Evolutionary conservation across 2,329 filamentous ascomycete genomes (phyloP).

Genomic region (Alternaria sp.): DNA sequence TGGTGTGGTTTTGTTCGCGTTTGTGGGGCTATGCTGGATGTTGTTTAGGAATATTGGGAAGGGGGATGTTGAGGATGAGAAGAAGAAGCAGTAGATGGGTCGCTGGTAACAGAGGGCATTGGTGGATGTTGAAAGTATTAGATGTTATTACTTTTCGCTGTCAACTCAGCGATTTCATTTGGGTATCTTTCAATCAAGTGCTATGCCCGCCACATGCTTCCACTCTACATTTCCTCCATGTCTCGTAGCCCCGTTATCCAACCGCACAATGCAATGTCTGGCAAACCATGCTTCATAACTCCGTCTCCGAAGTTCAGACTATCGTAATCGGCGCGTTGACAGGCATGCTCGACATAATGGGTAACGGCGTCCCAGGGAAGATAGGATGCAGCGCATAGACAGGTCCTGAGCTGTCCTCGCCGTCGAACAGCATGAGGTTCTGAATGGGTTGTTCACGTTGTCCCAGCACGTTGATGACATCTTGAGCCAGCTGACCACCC

Average conservation of each 20-base stretch:
- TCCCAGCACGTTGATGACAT: conserved; percentile 95
- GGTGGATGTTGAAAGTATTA: neutral
- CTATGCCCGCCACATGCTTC: neutral
- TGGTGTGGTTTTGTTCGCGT: conserved; percentile 51
- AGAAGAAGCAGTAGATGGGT: conserved; percentile 29
- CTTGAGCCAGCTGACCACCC: conserved; percentile 89
- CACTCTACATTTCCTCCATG: neutral
- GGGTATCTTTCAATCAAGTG: conserved; percentile 14
- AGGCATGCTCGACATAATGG: conserved; percentile 30
- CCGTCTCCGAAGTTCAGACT: conserved; percentile 2
- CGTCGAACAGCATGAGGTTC: conserved; percentile 92
- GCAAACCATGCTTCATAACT: neutral
- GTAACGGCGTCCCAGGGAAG: conserved; percentile 45
- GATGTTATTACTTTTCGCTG: conserved; percentile 1
- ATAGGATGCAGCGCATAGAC: conserved; percentile 83
- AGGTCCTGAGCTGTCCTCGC: conserved; percentile 76
- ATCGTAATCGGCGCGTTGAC: conserved; percentile 29
- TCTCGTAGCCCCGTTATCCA: neutral
- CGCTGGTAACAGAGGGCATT: neutral
- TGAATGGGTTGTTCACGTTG: conserved; percentile 93
- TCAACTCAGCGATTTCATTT: conserved; percentile 1
- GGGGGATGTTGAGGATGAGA: conserved; percentile 1
- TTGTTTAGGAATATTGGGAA: conserved; percentile 32
- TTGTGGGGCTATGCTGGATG: conserved; percentile 54
- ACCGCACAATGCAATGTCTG: neutral